Base-by-base conservation (phyloP, 108 stramenopile species). In the Skeletonema costatum region DNA sequence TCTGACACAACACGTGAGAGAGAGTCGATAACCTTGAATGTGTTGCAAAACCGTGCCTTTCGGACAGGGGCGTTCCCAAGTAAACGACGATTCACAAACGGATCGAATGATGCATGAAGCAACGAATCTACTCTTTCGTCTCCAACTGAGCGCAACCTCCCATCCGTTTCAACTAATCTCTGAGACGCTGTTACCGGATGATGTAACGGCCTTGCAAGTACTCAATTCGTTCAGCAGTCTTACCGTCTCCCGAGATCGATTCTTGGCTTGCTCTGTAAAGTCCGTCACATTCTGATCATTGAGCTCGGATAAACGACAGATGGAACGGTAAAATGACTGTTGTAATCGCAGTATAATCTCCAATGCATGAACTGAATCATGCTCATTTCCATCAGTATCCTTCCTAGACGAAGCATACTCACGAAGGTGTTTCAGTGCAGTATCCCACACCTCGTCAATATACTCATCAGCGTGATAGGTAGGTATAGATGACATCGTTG, bases 31-130 rank as follows among this genome's bases (percentile, higher is more conserved):
- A 88, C 77, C 44, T 87, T 70, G 7, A 36, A 70, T 14, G 75
- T 35, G 25, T 66, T 61, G 5, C 32, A 61, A 62, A 91, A 90
- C 2, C 42, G 41, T 16, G 91, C 81, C 71, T 86, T 88, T 29
- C 93, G 79, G 2, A 92, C 83, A 7, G 93, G 93, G 3, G 93
- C 81, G 69, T 91, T 95, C 6, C 93, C 91, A 25, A 92, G 69
- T 16, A 83, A 72, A 7, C 90, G 90, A 5, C 92, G 83, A 77
- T 89, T 86, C 32, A 95, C 84, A 58, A 81, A 86, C 4, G 92
- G 82, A 77, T 95, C 90, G 83, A 91, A 95, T 13, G 86, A 77
- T 38, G 77, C 68, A 78, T 51, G 16, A 74, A 60, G 51, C 21
- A 73, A 44, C n/a, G 29, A 12, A 51, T 70, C 32, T n/a, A 64